phyloP scores from a whole-genome alignment of 2,329 filamentous ascomycete genomes.

The Endoconidiophora laricicola region DNA sequence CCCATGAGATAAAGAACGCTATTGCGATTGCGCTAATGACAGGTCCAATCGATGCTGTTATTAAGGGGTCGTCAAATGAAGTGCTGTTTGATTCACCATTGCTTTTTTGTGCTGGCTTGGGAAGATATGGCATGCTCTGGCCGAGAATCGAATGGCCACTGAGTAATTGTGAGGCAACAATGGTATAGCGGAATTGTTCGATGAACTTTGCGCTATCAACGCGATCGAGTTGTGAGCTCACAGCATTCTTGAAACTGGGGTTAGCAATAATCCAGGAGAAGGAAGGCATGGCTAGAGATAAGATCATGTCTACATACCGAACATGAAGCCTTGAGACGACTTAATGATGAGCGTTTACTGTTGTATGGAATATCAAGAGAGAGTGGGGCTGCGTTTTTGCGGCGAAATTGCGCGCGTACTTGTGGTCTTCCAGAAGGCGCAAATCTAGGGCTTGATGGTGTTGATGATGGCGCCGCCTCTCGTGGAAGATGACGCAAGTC shows the following conservation, averaged over 20 bases:
- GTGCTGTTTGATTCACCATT: conserved; percentile 4
- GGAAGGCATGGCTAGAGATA: background rate
- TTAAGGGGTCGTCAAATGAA: conserved; percentile 19
- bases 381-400: conserved; percentile 28
- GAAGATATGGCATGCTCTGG: conserved; percentile 14
- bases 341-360: conserved; percentile 23
- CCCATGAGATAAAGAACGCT: conserved; percentile 59
- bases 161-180: conserved; percentile 79
- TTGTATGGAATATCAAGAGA: conserved; percentile 24
- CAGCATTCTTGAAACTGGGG: conserved; percentile 35
- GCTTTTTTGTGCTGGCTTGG: background rate
- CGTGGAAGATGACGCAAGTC: conserved; percentile 12
- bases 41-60: conserved; percentile 32
- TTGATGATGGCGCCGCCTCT: conserved; percentile 25
- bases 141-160: conserved; percentile 45
- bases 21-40: conserved; percentile 50
- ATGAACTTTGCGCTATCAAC: conserved; percentile 73
- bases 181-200: conserved; percentile 83
- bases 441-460: conserved; percentile 34
- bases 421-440: conserved; percentile 39
- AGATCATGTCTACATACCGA: conserved; percentile 27
- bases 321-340: conserved; percentile 31
- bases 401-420: conserved; percentile 36
- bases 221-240: conserved; percentile 56
- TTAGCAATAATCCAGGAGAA: background rate